phyloP scores from a whole-genome alignment of 2,329 filamentous ascomycete species.

The Tolypocladium ovalisporum region DNA sequence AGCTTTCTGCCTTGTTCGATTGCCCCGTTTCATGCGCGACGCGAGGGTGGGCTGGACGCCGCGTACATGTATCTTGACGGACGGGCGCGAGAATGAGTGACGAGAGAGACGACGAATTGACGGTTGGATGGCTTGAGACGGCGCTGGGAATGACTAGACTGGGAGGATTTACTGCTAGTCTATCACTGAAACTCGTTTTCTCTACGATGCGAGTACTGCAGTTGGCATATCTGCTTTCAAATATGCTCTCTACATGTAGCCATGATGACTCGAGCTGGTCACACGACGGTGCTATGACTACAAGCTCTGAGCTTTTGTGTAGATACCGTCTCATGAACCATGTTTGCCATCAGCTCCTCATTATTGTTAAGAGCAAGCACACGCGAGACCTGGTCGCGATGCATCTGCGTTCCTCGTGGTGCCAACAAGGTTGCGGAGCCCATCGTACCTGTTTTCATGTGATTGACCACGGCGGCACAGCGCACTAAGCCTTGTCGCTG shows the following conservation, averaged over 20 bases:
- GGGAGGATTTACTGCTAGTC: slow-evolving; percentile 7
- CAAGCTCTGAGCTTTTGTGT: too few species aligned
- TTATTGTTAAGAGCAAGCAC: too few species aligned
- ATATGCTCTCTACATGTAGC: too few species aligned
- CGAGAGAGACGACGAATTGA: background rate
- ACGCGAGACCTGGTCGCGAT: too few species aligned
- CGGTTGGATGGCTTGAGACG: slow-evolving; percentile 3
- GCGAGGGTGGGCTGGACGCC: background rate
- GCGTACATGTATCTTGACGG: too few species aligned
- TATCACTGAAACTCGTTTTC: slow-evolving; percentile 8
- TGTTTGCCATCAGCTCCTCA: too few species aligned
- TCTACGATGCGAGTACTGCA: slow-evolving; percentile 2
- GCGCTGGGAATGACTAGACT: background rate
- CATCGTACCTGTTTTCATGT: background rate
- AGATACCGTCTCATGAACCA: too few species aligned
- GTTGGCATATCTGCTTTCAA: too few species aligned
- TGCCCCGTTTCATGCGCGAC: background rate
- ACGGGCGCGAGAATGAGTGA: background rate
- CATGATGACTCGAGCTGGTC: too few species aligned
- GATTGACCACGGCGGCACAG: too few species aligned
- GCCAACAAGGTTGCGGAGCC: background rate
- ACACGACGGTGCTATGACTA: too few species aligned
- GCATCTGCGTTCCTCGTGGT: too few species aligned
- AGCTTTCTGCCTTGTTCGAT: background rate
- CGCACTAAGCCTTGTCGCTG: background rate